phyloP scores from a whole-genome alignment of 768 basidiomycete genomes.

The Serendipita sp. region DNA sequence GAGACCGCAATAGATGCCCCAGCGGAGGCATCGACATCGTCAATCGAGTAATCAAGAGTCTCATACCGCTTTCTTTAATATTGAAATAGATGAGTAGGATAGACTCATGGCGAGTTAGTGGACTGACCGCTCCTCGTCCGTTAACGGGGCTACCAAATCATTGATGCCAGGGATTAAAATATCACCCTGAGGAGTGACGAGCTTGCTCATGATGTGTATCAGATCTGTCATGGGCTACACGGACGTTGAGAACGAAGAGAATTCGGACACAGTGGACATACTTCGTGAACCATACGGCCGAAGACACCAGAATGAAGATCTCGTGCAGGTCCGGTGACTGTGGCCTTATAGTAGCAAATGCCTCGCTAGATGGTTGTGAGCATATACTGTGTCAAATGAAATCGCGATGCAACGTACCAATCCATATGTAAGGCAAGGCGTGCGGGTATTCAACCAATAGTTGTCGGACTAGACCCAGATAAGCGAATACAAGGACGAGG shows the following conservation, averaged over 20 bases:
- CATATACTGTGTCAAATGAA: neutral
- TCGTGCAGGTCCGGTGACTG: conserved; percentile 63
- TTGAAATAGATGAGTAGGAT: conserved; percentile 1
- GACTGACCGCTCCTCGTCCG: conserved; percentile 47
- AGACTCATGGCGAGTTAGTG: neutral
- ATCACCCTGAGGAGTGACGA: conserved; percentile 60
- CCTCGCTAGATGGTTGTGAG: conserved; percentile 32
- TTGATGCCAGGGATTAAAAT: conserved; percentile 83
- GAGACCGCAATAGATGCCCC: conserved; percentile 64
- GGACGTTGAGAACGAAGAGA: neutral
- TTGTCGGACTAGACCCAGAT: conserved; percentile 52
- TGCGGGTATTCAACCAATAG: conserved; percentile 80
- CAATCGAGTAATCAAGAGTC: conserved; percentile 45
- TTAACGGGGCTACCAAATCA: conserved; percentile 60
- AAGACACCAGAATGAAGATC: conserved; percentile 87
- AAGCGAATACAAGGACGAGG: neutral
- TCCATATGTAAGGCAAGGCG: conserved; percentile 75
- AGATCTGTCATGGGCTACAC: conserved; percentile 88
- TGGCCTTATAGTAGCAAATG: conserved; percentile 69
- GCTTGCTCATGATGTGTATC: conserved; percentile 63
- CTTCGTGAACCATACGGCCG: conserved; percentile 60
- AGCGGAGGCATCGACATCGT: conserved; percentile 57
- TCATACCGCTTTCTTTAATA: conserved; percentile 46
- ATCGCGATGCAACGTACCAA: conserved; percentile 20
- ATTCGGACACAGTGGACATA: neutral